Conservation (phyloP, 129 eudicot species). For the Arctium minus region DNA sequence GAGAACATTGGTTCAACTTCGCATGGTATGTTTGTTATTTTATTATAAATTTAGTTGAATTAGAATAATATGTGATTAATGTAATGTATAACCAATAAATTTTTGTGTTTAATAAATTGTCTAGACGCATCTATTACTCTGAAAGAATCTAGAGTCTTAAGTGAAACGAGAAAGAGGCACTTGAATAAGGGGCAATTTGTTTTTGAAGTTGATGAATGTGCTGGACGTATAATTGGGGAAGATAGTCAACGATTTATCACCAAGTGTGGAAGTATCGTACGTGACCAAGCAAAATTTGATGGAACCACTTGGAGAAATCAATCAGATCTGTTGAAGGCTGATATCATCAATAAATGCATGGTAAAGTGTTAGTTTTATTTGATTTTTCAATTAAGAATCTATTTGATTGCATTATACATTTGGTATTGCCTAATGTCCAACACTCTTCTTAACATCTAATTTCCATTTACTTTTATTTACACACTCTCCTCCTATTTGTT, state of each 20-base stretch:
- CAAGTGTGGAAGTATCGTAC: neutral
- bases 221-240: neutral
- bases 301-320: constrained; percentile 4
- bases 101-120: neutral
- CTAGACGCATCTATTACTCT: neutral
- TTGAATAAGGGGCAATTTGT: neutral
- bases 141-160: neutral
- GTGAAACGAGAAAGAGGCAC: neutral
- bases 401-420: neutral
- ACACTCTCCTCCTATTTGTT: neutral
- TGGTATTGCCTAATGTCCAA: too few species aligned
- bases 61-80: neutral
- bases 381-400: too few species aligned
- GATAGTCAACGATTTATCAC: neutral
- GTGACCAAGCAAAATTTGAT: neutral
- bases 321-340: neutral
- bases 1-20: constrained; percentile 1
- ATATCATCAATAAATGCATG: constrained; percentile 5
- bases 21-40: neutral
- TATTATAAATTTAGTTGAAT: neutral
- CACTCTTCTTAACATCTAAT: too few species aligned
- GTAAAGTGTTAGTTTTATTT: neutral
- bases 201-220: neutral
- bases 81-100: neutral
- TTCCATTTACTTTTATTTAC: neutral